Conservation (phyloP, 306 rosid species). For the Coriaria nepalensis region DNA sequence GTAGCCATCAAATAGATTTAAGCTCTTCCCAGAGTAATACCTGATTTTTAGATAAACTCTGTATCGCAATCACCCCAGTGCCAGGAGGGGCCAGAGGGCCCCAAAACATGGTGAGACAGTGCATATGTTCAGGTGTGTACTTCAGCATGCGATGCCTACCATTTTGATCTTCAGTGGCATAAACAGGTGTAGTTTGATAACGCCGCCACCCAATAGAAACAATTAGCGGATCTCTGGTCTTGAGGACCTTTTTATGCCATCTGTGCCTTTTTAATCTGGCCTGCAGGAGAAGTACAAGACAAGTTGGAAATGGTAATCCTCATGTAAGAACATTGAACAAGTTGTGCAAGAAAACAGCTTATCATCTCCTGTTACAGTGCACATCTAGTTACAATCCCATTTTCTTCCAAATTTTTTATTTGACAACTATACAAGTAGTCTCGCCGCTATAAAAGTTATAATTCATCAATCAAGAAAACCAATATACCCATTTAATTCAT, state of each 20-base stretch:
- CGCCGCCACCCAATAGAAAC: constrained; percentile 97
- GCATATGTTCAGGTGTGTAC: constrained; percentile 94
- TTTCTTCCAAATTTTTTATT: too few species aligned
- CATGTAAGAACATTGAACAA: constrained; percentile 5
- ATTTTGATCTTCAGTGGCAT: constrained; percentile 71
- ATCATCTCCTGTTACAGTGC: too few species aligned
- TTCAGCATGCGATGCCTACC: constrained; percentile 93
- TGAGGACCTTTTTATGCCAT: constrained; percentile 86
- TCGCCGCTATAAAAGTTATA: too few species aligned
- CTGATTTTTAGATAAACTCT: constrained; percentile 75
- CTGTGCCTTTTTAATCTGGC: constrained; percentile 82
- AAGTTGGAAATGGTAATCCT: constrained; percentile 1
- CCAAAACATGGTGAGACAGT: constrained; percentile 88
- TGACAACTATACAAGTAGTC: too few species aligned
- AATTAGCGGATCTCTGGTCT: constrained; percentile 79
- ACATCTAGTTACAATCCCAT: too few species aligned
- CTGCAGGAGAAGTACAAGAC: constrained; percentile 28
- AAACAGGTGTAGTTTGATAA: constrained; percentile 82
- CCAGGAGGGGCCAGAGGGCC: constrained; percentile 94
- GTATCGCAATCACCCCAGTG: constrained; percentile 79
- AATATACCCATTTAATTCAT: too few species aligned
- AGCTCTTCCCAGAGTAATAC: constrained; percentile 15
- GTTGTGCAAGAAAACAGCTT: constrained; percentile 6
- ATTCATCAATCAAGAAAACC: too few species aligned
- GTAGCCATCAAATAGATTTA: neutral